Base-by-base conservation (phyloP, 2,329 filamentous ascomycete species). In the Pseudocercospora pini-densiflorae region DNA sequence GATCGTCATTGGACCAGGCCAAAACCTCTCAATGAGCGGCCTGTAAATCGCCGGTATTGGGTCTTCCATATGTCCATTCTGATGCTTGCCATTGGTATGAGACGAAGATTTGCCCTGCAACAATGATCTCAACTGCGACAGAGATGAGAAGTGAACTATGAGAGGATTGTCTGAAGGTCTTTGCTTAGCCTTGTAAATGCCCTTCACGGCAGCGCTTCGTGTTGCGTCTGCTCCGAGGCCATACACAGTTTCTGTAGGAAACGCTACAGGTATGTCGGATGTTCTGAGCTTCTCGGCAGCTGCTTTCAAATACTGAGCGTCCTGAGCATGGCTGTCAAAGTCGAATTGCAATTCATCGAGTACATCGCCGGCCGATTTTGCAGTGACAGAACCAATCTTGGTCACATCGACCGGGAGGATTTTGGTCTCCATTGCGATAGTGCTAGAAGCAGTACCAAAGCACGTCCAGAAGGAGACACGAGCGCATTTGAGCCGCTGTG, bases 181-280 rank as follows among this genome's bases (percentile, higher is more conserved):
- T 63, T 93, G 91, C 81, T 99, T 99, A 61, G 92, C 93, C 23
- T 88, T 85, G 79, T 95, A 99, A 71, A 99, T 99, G n/a, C 93
- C 94, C 75, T 86, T 89, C 6, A 98, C 94, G 1, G 94, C 91
- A 24, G 82, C 84, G 74, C 90, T 93, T 73, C 93, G 88, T 27
- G 94, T 98, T 10, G 95, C 95, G 81, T 98, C 95, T 14, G 95
- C 95, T n/a, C 93, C 95, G 7, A 99, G 86, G 0, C 95, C 95
- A 77, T 99, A 99, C 0, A 99, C 95, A 0, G 95, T 99, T 81
- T 99, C 95, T 0, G 95, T 99, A 0, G 95, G 95, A 77, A 99
- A 99, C 1, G 92, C 95, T 57, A 99, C 93, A 4, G 95, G 95
- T 3, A 86, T 86, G 76, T 92, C 86, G 60, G 86, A 89, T 19